phyloP scores from a whole-genome alignment of 345 rosid genomes.

The Noccaea bulbosa region DNA sequence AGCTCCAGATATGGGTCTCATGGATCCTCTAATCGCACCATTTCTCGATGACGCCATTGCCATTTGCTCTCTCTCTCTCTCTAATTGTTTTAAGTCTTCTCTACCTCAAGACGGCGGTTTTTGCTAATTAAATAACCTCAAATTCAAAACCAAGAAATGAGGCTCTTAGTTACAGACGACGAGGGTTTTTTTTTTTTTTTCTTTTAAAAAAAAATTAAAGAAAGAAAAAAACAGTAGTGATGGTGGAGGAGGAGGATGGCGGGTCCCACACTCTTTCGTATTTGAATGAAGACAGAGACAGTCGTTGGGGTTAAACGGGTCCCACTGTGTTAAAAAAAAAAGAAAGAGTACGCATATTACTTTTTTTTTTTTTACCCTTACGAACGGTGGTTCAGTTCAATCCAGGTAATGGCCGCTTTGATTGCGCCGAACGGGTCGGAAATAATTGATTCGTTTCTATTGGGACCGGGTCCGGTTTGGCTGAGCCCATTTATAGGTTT shows the following conservation, averaged over 20 bases:
- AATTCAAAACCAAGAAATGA: conserved; percentile 9
- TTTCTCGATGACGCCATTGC: conserved; percentile 72
- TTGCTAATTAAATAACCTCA: not conserved
- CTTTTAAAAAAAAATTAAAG: too few species aligned
- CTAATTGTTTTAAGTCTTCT: not conserved
- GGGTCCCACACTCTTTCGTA: conserved; percentile 37
- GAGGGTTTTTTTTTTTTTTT: not conserved
- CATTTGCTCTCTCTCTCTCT: not conserved
- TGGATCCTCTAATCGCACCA: conserved; percentile 52
- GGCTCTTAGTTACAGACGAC: not conserved
- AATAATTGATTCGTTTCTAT: not conserved
- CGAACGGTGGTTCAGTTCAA: not conserved
- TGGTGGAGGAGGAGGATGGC: conserved; percentile 22
- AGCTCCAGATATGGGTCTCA: conserved; percentile 50
- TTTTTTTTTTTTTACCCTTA: not conserved
- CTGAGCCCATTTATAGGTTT: conserved; percentile 5
- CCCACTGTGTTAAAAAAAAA: conserved; percentile 22
- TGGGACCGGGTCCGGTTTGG: not conserved
- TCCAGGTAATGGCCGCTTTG: conserved; percentile 16
- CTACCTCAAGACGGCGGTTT: conserved; percentile 5
- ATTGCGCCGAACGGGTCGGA: conserved; percentile 38
- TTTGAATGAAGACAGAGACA: conserved; percentile 44
- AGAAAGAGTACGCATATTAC: conserved; percentile 1
- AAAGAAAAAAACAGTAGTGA: conserved; percentile 15
- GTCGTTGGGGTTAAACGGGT: conserved; percentile 33